Percentiles rank a stretch among this genome's conserved stretches.
phyloP scores from a whole-genome alignment of 2,329 filamentous ascomycete species.

The Diaporthe aspalathi region DNA sequence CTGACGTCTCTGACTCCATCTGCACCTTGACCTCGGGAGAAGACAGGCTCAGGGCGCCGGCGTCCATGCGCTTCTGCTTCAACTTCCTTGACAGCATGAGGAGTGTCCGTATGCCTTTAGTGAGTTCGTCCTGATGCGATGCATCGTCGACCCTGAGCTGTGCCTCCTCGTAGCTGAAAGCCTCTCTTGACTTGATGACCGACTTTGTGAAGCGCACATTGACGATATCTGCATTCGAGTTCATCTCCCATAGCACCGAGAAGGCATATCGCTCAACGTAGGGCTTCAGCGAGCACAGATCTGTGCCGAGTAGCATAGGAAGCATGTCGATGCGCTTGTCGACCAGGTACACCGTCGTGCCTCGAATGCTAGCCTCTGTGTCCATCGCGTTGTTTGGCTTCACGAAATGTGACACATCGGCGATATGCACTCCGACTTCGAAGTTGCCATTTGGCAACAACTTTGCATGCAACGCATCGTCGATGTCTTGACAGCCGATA shows the following conservation, averaged over 20 bases:
- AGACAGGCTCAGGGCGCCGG: conserved; percentile 92
- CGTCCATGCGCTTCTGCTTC: conserved; percentile 94
- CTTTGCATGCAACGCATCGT: conserved; percentile 92
- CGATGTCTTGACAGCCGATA: conserved; percentile 95
- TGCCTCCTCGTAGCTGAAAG: conserved; percentile 97
- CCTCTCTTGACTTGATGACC: conserved; percentile 95
- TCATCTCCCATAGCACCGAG: conserved; percentile 89
- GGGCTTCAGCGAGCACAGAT: conserved; percentile 95
- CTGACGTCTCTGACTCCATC: conserved; percentile 93
- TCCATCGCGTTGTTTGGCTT: conserved; percentile 98
- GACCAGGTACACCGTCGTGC: conserved; percentile 96
- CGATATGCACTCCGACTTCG: conserved; percentile 97
- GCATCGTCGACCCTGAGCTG: conserved; percentile 92
- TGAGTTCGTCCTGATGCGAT: conserved; percentile 89
- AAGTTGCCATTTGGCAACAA: conserved; percentile 90
- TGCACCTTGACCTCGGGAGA: conserved; percentile 98
- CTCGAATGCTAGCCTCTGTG: conserved; percentile 89
- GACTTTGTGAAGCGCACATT: conserved; percentile 94
- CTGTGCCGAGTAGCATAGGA: conserved; percentile 93
- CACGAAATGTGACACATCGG: conserved; percentile 99
- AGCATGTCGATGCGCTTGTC: conserved; percentile 99
- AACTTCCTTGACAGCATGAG: conserved; percentile 92
- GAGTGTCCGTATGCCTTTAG: conserved; percentile 86
- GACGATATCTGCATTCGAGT: conserved; percentile 85
- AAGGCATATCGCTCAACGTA: conserved; percentile 96